Evolutionary conservation across 352 stramenopile species (phyloP).

Genomic region (Pythium plurisporium): DNA sequence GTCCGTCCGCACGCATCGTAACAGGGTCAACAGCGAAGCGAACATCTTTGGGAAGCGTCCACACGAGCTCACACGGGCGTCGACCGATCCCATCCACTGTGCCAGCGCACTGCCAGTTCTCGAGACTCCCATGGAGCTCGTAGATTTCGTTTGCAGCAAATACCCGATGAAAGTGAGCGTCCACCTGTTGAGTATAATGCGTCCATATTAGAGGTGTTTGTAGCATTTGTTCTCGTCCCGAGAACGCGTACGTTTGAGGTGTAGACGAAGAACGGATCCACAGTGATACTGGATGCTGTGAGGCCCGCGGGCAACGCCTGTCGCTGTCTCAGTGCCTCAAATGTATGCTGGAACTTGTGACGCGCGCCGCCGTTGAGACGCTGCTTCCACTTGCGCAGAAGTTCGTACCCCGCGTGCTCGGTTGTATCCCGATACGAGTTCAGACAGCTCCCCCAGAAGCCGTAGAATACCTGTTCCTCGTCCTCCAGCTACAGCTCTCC

Average conservation of each 20-base stretch:
- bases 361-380: slow-evolving; percentile 12
- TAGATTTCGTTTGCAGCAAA: slow-evolving; percentile 79
- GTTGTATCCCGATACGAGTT: slow-evolving; percentile 81
- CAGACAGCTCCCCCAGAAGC: slow-evolving; percentile 89
- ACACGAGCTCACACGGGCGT: slow-evolving; percentile 44
- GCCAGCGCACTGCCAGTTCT: slow-evolving; percentile 72
- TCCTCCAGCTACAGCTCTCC: slow-evolving; percentile 42
- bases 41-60: slow-evolving; percentile 43
- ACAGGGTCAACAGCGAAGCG: slow-evolving; percentile 57
- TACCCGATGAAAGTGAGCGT: slow-evolving; percentile 80
- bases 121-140: slow-evolving; percentile 86
- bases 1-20: slow-evolving; percentile 61
- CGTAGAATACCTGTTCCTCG: slow-evolving; percentile 84
- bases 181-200: slow-evolving; percentile 56
- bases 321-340: slow-evolving; percentile 33
- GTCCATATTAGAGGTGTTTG: not conserved
- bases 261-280: slow-evolving; percentile 87
- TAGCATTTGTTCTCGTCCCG: no score
- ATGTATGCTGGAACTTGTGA: slow-evolving; percentile 30
- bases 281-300: slow-evolving; percentile 28
- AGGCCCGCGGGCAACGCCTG: slow-evolving; percentile 30
- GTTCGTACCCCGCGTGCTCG: slow-evolving; percentile 63
- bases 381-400: slow-evolving; percentile 58
- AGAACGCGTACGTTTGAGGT: slow-evolving; percentile 80
- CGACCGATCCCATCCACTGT: slow-evolving; percentile 30